Evolutionary conservation across 2,329 filamentous ascomycete genomes (phyloP).

Genomic region (Dothistroma pini): DNA sequence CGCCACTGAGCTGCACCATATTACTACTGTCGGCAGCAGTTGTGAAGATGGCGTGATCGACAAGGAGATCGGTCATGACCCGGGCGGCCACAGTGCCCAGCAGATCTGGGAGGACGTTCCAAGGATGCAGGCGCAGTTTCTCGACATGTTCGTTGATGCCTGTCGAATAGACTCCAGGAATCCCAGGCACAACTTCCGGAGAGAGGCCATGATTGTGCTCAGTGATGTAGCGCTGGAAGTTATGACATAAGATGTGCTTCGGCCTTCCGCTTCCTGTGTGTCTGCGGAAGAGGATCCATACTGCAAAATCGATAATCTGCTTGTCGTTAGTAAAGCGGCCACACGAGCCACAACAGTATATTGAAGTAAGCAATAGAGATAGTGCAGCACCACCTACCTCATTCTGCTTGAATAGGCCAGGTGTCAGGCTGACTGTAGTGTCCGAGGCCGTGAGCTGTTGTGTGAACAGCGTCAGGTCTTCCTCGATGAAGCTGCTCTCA

Average conservation of each 20-base stretch:
- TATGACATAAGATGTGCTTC: slow-evolving; percentile 77
- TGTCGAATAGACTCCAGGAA: slow-evolving; percentile 63
- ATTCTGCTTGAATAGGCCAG: slow-evolving; percentile 35
- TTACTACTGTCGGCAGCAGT: slow-evolving; percentile 59
- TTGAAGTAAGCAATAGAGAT: slow-evolving; percentile 45
- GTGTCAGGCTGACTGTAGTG: slow-evolving; percentile 19
- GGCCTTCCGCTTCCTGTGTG: slow-evolving; percentile 51
- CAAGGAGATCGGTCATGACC: slow-evolving; percentile 72
- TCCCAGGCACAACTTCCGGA: slow-evolving; percentile 42
- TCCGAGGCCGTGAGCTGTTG: slow-evolving; percentile 40
- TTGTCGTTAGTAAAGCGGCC: slow-evolving; percentile 19
- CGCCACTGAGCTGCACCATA: slow-evolving; percentile 76
- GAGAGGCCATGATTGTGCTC: slow-evolving; percentile 31
- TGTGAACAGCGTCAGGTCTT: slow-evolving; percentile 44
- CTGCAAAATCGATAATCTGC: slow-evolving; percentile 50
- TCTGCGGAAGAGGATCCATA: slow-evolving; percentile 72
- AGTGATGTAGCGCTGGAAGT: slow-evolving; percentile 58
- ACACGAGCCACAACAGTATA: slow-evolving; percentile 35
- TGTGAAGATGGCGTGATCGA: slow-evolving; percentile 74
- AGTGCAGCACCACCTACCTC: slow-evolving; percentile 38
- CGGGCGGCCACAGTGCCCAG: slow-evolving; percentile 71
- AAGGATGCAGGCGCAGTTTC: slow-evolving; percentile 64
- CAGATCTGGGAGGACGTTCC: slow-evolving; percentile 70
- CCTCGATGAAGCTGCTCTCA: slow-evolving; percentile 29
- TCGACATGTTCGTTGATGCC: slow-evolving; percentile 68